Evolutionary conservation across 140 eudicot genomes (phyloP), one percentile per base, ranked within the genome.

Genomic region (Flaveria floridana): DNA sequence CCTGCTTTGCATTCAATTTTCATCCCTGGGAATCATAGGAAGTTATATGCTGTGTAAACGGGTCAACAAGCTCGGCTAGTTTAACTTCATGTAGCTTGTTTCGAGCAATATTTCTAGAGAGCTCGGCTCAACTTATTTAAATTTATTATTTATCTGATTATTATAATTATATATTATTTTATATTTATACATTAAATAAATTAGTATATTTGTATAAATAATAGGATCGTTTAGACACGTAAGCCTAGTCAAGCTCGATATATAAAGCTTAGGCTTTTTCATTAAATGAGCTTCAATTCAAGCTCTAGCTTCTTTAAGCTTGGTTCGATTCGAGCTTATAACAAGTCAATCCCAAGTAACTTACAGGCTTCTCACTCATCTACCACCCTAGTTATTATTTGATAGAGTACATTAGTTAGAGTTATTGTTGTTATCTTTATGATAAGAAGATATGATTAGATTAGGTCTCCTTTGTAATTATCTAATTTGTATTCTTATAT

Each of bases 1-100:
- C 26, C 16, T 50, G 23, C 58, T 70, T 70, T 55, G 67, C 57
- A 16, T 62, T 18, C 48, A 42, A 19, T 37, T 76, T 75, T 65
- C 41, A 59, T 4, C 68, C 68, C 18, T 26, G 3, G 71, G 73
- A 68, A 21, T 46, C 73, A 46, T n/a, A 39, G 9, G 18, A 67
- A 18, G 34, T 42, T 41, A 41, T 42, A 37, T 44, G 50, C 15
- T 44, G 6, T 2, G 55, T 48, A 48, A 48, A 48, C 55, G 7
- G 14, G 55, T 3, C 3, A 48, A 13, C 16, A 13, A 48, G 55
- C 55, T 14, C 16, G 18, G 16, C 53, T 48, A 3, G n/a, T 13
- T 13, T 48, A 48, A 48, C 53, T 13, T 48, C 18, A 3, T 0
- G 2, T 1, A 48, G 5, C 16, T 48, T 14, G 5, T 48, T 48